These are phyloP conservation scores for Colletotrichum abscissum DNA, from an alignment of 2,329 filamentous ascomycete species.

Conservation along the genomic window DNA sequence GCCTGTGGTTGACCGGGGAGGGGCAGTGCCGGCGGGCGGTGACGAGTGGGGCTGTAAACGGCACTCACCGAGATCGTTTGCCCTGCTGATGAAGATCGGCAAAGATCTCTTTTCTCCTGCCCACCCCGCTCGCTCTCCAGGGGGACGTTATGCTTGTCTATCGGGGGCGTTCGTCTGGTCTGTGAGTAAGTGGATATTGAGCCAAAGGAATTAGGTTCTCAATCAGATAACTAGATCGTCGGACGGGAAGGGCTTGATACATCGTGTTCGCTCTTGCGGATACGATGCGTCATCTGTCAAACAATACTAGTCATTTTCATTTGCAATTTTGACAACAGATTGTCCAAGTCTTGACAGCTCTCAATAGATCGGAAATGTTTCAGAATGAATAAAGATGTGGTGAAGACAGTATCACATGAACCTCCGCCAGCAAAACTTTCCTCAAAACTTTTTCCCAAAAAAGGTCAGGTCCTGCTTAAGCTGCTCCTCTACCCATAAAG, in stretches of 20 bases:
- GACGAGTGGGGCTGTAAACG: not conserved
- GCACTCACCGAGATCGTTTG: not conserved
- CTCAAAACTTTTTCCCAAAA: conserved; percentile 52
- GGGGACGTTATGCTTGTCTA: not conserved
- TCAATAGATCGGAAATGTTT: not conserved
- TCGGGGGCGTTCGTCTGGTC: not conserved
- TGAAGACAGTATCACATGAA: not conserved
- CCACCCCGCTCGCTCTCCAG: not conserved
- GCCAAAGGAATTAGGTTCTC: not conserved
- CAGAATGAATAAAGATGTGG: not conserved
- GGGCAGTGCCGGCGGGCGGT: not conserved
- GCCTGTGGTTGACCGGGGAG: not conserved
- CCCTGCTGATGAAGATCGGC: conserved; percentile 1
- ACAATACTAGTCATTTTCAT: not conserved
- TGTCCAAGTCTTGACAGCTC: not conserved
- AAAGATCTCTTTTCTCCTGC: not conserved
- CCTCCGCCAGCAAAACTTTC: conserved; percentile 20
- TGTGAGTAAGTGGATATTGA: not conserved
- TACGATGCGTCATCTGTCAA: not conserved
- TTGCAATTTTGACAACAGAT: not conserved
- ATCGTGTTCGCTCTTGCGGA: not conserved
- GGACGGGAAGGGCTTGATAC: not conserved
- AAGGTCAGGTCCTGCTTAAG: conserved; percentile 56
- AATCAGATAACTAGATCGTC: not conserved
- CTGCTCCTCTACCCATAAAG: conserved; percentile 64